Percentiles rank a stretch among this genome's conserved stretches.
phyloP scores from a whole-genome alignment of 192 early-diverging fungal species.

The Podila clonocystis region DNA sequence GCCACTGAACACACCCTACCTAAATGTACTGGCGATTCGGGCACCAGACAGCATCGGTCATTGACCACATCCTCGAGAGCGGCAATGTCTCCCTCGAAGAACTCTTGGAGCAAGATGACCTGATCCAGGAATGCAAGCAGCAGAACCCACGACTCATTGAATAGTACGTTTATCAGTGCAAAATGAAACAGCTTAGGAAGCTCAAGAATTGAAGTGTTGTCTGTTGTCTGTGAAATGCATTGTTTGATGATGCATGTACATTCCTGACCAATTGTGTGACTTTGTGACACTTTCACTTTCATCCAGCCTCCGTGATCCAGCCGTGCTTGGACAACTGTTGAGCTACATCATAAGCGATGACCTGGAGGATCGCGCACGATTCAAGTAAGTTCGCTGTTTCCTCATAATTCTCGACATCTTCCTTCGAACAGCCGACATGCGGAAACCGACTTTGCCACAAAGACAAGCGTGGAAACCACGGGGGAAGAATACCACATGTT shows the following conservation, averaged over 20 bases:
- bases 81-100: conserved; percentile 92
- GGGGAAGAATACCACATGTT: too few relatives aligned
- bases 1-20: background rate
- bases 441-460: background rate
- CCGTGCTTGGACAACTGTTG: conserved; percentile 77
- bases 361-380: conserved; percentile 80
- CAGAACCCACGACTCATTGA: conserved; percentile 92
- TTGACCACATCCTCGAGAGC: conserved; percentile 93
- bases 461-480: background rate
- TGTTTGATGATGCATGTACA: background rate
- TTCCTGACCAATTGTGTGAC: conserved; percentile 3
- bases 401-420: conserved; percentile 2
- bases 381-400: conserved; percentile 66
- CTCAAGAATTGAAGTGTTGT: background rate
- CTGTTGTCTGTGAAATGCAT: background rate
- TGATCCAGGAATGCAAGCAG: conserved; percentile 94
- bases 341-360: conserved; percentile 86
- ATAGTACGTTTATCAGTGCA: conserved; percentile 59
- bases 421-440: background rate
- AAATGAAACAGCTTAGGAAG: background rate
- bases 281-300: background rate
- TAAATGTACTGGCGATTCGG: conserved; percentile 96
- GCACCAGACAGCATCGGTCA: conserved; percentile 88
- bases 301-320: conserved; percentile 77
- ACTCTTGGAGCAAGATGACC: conserved; percentile 90